Base-by-base conservation (phyloP, 192 early-diverging fungal genomes). In the Umbelopsis isabellina region DNA sequence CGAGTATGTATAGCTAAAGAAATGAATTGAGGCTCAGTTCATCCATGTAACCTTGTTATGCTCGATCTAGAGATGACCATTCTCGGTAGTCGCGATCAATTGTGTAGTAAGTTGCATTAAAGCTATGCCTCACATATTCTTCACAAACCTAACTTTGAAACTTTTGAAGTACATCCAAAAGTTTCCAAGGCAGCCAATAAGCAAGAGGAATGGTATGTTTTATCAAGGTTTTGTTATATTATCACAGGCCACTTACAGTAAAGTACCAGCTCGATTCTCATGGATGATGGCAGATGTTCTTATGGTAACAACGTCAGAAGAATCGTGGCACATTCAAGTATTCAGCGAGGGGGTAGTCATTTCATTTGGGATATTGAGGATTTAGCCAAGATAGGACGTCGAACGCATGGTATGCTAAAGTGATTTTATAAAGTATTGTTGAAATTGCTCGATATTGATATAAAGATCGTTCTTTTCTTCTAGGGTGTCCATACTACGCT, bases 291-390 rank as follows among this genome's bases (percentile, higher is more conserved):
- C 16, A 9, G 10, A 2, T 71, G 70, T 33, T 35, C 20, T 7
- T 72, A 68, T 44, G 52, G 25, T 10, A 49, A 64, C 13, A 68
- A 69, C n/a, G 49, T 75, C 25, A 49, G 45, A 9, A 68, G 30
- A n/a, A 6, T 81, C 13, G 35, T 68, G 0, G 27, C 16, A 16
- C 74, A 74, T 46, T 30, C 53, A 2, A 35, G 27, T 12, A 18
- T 73, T 23, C 53, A 50, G 25, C 51, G 45, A n/a, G 21, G 49
- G 16, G 46, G 67, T 18, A 35, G 13, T 35, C 33, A 65, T 48
- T 27, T 45, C 11, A 68, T 89, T 65, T 88, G 85, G 85, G 87
- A 89, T 46, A 75, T 89, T 12, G 88, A 89, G 66, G 88, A 89
- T 48, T 61, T 89, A 21, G 82, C 79, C 5, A 70, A 58, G 0